Percentiles rank a stretch among this genome's conserved stretches.
Conservation (phyloP, 2,329 filamentous ascomycete genomes). For the Botrytis deweyae region DNA sequence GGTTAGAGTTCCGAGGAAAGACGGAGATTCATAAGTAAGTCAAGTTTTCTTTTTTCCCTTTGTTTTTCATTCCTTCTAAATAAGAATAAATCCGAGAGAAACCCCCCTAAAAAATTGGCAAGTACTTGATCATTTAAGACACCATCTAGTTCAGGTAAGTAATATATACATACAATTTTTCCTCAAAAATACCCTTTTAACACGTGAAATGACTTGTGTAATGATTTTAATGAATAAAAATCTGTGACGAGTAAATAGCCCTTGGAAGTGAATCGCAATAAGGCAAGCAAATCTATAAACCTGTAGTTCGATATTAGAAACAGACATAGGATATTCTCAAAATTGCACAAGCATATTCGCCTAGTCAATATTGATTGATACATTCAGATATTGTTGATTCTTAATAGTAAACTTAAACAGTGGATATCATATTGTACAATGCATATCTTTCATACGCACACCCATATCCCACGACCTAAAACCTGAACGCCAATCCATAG, state of each 20-base stretch:
- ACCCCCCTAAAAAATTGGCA: background rate
- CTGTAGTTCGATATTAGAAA: background rate
- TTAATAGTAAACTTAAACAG: background rate
- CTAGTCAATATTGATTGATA: background rate
- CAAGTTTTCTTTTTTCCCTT: background rate
- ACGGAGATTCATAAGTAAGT: background rate
- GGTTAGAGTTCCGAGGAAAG: background rate
- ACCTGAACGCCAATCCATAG: background rate
- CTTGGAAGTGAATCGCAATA: no score
- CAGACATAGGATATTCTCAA: no score
- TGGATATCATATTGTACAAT: background rate
- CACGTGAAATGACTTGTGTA: background rate
- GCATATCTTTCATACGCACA: background rate
- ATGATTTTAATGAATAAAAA: background rate
- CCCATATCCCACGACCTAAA: background rate
- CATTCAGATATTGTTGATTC: background rate
- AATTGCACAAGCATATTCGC: background rate
- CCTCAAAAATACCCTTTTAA: background rate
- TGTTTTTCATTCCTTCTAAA: background rate
- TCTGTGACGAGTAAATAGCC: background rate
- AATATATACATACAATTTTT: background rate
- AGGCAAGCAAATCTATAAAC: no score
- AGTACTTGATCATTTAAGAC: background rate
- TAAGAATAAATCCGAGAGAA: background rate
- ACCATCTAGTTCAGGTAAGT: background rate